A percentile compares a stretch with the other conserved stretches of the same genome.
Evolutionary conservation across 257 asterid genomes (phyloP).

Genomic region (Hygrophila difformis): DNA sequence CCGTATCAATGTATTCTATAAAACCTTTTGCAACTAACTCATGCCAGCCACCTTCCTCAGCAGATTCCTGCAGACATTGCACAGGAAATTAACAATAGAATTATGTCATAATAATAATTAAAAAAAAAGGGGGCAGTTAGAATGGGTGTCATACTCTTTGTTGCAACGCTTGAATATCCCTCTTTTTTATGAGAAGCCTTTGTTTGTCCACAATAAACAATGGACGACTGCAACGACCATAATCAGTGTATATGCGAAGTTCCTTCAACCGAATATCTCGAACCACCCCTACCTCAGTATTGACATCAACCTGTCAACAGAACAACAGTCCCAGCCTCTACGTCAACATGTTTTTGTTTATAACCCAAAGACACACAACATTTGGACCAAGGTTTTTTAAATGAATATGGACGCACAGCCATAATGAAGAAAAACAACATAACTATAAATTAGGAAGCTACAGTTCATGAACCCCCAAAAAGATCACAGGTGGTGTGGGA

Average conservation of each 20-base stretch:
- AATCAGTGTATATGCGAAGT: slow-evolving; percentile 88
- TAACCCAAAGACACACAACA: slow-evolving; percentile 3
- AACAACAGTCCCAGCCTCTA: slow-evolving; percentile 9
- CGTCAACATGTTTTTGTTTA: no score
- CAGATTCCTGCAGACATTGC: slow-evolving; percentile 54
- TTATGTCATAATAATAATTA: no score
- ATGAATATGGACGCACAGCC: not conserved
- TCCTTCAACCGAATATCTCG: slow-evolving; percentile 92
- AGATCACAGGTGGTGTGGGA: not conserved
- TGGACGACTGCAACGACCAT: slow-evolving; percentile 99
- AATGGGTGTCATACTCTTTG: slow-evolving; percentile 64
- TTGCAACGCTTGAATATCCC: slow-evolving; percentile 76
- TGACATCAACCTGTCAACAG: slow-evolving; percentile 73
- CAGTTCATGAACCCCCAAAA: not conserved
- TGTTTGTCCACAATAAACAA: slow-evolving; percentile 92
- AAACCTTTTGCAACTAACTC: slow-evolving; percentile 81
- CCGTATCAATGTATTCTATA: slow-evolving; percentile 88
- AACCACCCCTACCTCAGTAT: slow-evolving; percentile 98
- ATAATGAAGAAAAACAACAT: not conserved
- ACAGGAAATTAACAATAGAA: not conserved
- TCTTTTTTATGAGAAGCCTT: slow-evolving; percentile 78
- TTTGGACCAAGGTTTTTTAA: slow-evolving; percentile 1
- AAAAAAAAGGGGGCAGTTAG: no score
- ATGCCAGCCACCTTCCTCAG: slow-evolving; percentile 95
- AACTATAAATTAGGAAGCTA: slow-evolving; percentile 1